Percentiles rank a stretch among this genome's conserved stretches.
Conservation (phyloP, 257 asterid genomes). For the Mitragyna speciosa region DNA sequence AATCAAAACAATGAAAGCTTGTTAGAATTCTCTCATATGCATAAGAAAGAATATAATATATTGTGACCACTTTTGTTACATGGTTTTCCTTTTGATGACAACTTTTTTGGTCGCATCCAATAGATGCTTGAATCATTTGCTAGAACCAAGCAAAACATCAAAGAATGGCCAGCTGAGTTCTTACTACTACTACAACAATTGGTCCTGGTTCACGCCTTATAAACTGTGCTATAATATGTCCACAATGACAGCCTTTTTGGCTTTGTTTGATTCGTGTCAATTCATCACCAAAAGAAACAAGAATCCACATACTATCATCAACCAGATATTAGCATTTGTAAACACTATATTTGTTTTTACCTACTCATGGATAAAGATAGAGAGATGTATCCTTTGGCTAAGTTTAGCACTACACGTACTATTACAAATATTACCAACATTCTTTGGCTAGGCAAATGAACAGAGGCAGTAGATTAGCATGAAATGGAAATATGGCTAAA, state of each 20-base stretch:
- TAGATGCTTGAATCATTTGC: slow-evolving; percentile 3
- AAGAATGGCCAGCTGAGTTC: slow-evolving; percentile 3
- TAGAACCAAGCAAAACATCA: not conserved
- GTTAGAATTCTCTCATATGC: not conserved
- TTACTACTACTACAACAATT: not conserved
- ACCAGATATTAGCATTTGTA: not conserved
- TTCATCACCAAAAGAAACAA: too few species aligned
- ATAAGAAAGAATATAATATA: not conserved
- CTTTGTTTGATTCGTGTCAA: too few species aligned
- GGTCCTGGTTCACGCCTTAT: slow-evolving; percentile 1
- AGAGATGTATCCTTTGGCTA: too few species aligned
- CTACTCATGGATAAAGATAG: too few species aligned
- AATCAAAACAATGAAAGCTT: not conserved
- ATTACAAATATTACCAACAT: not conserved
- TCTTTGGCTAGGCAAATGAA: not conserved
- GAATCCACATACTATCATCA: not conserved
- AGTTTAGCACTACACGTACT: not conserved
- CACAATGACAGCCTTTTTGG: not conserved
- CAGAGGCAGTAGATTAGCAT: not conserved
- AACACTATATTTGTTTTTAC: too few species aligned
- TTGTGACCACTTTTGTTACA: not conserved
- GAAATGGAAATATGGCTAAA: not conserved
- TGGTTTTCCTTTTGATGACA: slow-evolving; percentile 2
- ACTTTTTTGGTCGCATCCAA: not conserved
- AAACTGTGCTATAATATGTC: not conserved